These are phyloP conservation scores for Diospyros lotus DNA, from an alignment of 148 eudicot species.

Conservation along the genomic window DNA sequence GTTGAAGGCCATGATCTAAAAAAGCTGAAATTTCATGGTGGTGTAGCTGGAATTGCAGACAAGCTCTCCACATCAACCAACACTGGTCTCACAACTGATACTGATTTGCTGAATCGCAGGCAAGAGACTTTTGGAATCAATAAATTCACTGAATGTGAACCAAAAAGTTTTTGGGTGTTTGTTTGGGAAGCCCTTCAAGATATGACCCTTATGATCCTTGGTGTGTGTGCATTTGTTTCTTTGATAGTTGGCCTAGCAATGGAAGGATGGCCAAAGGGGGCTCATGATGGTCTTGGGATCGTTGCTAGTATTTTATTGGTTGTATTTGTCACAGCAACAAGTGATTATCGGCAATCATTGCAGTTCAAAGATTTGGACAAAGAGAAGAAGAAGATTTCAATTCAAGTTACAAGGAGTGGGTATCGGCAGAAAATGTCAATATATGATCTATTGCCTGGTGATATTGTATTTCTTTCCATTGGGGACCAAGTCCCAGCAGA, in stretches of 20 bases:
- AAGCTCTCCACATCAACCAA: conserved; percentile 63
- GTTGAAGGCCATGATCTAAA: conserved; percentile 85
- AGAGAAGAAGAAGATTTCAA: conserved; percentile 85
- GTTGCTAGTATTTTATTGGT: conserved; percentile 85
- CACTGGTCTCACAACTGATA: conserved; percentile 45
- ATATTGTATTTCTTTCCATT: conserved; percentile 83
- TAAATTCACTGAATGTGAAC: conserved; percentile 68
- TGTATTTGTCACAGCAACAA: conserved; percentile 90
- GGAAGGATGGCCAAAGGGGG: conserved; percentile 95
- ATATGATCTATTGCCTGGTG: conserved; percentile 83
- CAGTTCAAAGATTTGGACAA: conserved; percentile 90
- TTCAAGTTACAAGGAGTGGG: conserved; percentile 88
- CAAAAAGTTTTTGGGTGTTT: conserved; percentile 72
- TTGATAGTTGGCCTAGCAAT: conserved; percentile 81
- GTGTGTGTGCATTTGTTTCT: conserved; percentile 83
- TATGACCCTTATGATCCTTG: conserved; percentile 97
- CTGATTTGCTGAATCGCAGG: conserved; percentile 35
- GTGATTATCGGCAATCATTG: conserved; percentile 89
- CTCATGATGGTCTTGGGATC: conserved; percentile 96
- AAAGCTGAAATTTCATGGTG: conserved; percentile 70
- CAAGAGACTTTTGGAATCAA: conserved; percentile 69
- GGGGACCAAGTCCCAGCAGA: conserved; percentile 99
- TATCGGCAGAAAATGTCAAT: conserved; percentile 83
- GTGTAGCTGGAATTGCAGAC: conserved; percentile 55
- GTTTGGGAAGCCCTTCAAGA: conserved; percentile 98